Base-by-base conservation (phyloP, 1,284 basidiomycete genomes). In the Takashimella tepidaria region DNA sequence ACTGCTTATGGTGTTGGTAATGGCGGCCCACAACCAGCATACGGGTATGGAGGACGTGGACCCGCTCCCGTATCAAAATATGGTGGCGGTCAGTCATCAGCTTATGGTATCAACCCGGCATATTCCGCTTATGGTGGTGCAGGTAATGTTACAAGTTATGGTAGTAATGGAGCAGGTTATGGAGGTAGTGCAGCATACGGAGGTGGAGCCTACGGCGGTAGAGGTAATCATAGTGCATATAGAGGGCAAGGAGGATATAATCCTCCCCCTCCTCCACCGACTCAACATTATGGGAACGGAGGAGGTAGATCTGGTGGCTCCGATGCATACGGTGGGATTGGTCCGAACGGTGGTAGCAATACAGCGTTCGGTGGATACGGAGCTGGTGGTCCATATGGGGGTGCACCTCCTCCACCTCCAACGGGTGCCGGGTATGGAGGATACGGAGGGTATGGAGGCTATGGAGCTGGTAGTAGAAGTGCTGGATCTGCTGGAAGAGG, bases 361-460 rank as follows among this genome's bases (percentile, higher is more conserved):
- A 16, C 31, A n/a, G n/a, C n/a, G n/a, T n/a, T n/a, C n/a, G n/a
- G n/a, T n/a, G n/a, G n/a, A n/a, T n/a, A n/a, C n/a, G 31, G 31
- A 37, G 31, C 31, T 8, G 16, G 31, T 37, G 31, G 31, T 8
- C 10, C 31, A 37, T 37, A 37, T 16, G 31, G 31, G 16, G 16
- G 16, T 16, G 31, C 31, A 37, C 31, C 31, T 8, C 31, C 31
- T 8, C 31, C 31, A 16, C 31, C 31, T 16, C 31, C 31, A 16
- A 37, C 31, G 8, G 31, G 31, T 8, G 31, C 31, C 10, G 31
- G 31, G 31, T 37, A 37, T 16, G 31, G n/a, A n/a, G n/a, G 41
- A 19, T 44, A 45, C 49, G 50, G 47, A 26, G 49, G 40, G 8
- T 41, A 45, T 4, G 50, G 45, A 16, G 40, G 49, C 22, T 47